Base-by-base conservation (phyloP, 805 yeast species). In the Kuraishia hungarica region DNA sequence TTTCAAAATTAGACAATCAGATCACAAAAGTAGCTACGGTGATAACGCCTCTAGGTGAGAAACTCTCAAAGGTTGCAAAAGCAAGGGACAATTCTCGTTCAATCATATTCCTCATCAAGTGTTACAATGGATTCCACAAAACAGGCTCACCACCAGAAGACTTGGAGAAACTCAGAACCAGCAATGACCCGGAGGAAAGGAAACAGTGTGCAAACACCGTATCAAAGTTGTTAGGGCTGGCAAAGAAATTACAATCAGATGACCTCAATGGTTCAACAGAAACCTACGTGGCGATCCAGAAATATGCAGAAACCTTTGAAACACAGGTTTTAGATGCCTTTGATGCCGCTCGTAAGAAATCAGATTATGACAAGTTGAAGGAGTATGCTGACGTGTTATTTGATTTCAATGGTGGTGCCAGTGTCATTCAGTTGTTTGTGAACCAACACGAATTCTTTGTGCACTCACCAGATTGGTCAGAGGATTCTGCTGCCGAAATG, bases 221-320 rank as follows among this genome's bases (percentile, higher is more conserved):
- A 21, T 82, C 84, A 39, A 86, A 87, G 62, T 69, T 92, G 57
- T 70, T 87, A 28, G 72, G 77, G 0, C 66, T 92, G 51, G 81
- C 96, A 0, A 75, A 77, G 48, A 88, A 89, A 62, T 75, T 90
- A 52, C 81, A 77, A 52, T 73, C 81, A 2, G 78, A 77, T 29
- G 80, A 81, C 24, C 64, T 84, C 8, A 75, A 81, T 11, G 76
- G 73, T 51, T 63, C 72, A 2, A 54, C 57, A 17, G 59, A 59
- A 11, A 73, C 76, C 7, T 68, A 71, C 56, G 63, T 66, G 4
- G 61, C 76, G 20, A 86, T 93, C 50, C 85, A 85, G 64, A 80
- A 83, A 61, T 87, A 83, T 65, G 86, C 96, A 13, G 90, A 88
- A 59, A 72, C 72, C 50, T 83, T 93, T 81, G 98, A 93, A 66